Percentiles rank a stretch among this genome's conserved stretches.
These are phyloP conservation scores for Rhizopus delemar DNA, from an alignment of 371 early-diverging fungal species.

Conservation along the genomic window DNA sequence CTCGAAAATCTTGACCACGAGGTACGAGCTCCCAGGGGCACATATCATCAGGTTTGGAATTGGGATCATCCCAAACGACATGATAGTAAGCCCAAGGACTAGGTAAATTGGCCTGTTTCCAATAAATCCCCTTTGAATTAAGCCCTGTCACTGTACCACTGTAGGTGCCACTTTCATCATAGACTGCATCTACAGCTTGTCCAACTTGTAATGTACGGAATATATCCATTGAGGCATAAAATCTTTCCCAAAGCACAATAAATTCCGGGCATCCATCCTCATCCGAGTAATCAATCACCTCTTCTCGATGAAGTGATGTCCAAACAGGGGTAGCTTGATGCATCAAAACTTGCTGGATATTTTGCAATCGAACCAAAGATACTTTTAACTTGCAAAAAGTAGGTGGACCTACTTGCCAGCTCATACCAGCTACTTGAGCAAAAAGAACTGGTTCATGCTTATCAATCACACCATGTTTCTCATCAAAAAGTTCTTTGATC, in stretches of 20 bases:
- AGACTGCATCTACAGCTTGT: constrained; percentile 65
- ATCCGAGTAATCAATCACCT: constrained; percentile 70
- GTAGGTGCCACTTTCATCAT: constrained; percentile 62
- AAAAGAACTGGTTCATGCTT: constrained; percentile 57
- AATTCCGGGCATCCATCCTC: constrained; percentile 75
- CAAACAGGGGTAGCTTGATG: constrained; percentile 40
- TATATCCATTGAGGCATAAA: constrained; percentile 59
- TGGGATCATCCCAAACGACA: constrained; percentile 53
- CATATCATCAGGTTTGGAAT: constrained; percentile 33
- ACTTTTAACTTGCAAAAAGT: constrained; percentile 64
- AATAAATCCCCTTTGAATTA: constrained; percentile 35
- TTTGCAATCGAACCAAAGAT: constrained; percentile 39
- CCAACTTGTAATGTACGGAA: constrained; percentile 43
- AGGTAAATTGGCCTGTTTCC: constrained; percentile 35
- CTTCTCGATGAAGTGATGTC: constrained; percentile 34
- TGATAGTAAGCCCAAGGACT: constrained; percentile 61
- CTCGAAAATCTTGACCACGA: constrained; percentile 37
- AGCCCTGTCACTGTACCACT: constrained; percentile 52
- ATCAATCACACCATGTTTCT: constrained; percentile 48
- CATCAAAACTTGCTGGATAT: constrained; percentile 17
- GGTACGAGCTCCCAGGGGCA: constrained; percentile 62
- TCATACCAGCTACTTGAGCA: constrained; percentile 58
- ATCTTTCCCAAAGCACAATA: constrained; percentile 64
- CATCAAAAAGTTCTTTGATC: constrained; percentile 54
- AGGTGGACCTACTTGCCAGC: constrained; percentile 74